phyloP scores from a whole-genome alignment of 2,329 filamentous ascomycete genomes.

The Neocucurbitaria cava region DNA sequence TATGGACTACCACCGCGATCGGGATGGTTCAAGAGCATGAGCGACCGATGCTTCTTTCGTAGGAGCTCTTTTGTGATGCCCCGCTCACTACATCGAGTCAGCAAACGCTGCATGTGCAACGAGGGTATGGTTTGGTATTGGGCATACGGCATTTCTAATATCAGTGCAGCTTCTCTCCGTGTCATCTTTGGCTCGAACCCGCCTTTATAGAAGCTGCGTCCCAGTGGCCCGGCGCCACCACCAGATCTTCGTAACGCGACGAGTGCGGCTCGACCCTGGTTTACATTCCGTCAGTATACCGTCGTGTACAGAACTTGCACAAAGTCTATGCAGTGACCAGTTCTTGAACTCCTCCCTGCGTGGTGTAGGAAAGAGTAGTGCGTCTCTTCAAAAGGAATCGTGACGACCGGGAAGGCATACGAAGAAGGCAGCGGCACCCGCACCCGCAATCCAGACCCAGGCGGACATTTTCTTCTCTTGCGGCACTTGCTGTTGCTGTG shows the following conservation, averaged over 20 bases:
- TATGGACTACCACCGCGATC: conserved; percentile 97
- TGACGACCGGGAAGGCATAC: conserved; percentile 50
- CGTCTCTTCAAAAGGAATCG: background rate
- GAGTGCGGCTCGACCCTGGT: conserved; percentile 86
- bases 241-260: conserved; percentile 87
- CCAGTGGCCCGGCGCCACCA: conserved; percentile 72
- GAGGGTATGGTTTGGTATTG: background rate
- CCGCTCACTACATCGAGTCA: conserved; percentile 69
- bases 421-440: conserved; percentile 71
- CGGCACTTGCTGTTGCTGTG: conserved; percentile 2
- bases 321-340: background rate
- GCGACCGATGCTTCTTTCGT: conserved; percentile 90
- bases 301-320: background rate
- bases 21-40: conserved; percentile 98
- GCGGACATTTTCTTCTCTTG: conserved; percentile 60
- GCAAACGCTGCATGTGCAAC: background rate
- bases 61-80: conserved; percentile 89
- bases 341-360: no score
- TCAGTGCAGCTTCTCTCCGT: conserved; percentile 86
- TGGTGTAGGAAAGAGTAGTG: no score
- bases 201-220: conserved; percentile 95
- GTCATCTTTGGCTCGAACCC: conserved; percentile 98
- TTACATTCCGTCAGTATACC: conserved; percentile 15
- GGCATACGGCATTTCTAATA: conserved; percentile 84
- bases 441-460: conserved; percentile 65